Evolutionary conservation across 2,329 filamentous ascomycete species (phyloP), one percentile per base, ranked within the genome.

Genomic region (Fusarium secorum): DNA sequence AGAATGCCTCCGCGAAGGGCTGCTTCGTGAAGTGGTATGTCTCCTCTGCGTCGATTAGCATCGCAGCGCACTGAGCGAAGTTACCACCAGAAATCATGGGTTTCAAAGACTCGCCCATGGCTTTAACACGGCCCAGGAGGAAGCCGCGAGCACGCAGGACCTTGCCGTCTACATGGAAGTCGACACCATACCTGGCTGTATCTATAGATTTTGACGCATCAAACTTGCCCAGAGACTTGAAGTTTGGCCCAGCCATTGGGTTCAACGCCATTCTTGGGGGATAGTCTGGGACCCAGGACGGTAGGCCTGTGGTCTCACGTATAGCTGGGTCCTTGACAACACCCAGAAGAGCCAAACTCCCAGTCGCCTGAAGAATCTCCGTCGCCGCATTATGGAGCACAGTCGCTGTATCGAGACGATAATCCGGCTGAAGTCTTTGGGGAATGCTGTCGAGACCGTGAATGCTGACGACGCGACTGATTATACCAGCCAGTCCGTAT

Each of bases 261-360:
- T 60, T 60, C 4, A 55, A 17, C 15, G 2, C 5, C 17, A 33
- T 28, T 3, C 7, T 28, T 1, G 56, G 49, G 15, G 24, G 32
- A 4, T 41, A 55, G 13, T 55, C 48, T 14, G 49, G 48, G n/a
- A 32, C 24, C 48, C 56, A 60, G 3, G 56, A 60, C 1, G 56
- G 48, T 7, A 55, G 7, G 4, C 4, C 30, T 10, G 9, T 2
- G 3, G 36, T 55, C 7, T 41, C 49, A 11, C 56, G 48, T 24
- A 26, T 24, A 36, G 56, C 36, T 8, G 22, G 36, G 8, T 60
- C 56, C n/a, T 60, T 60, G 11, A 55, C 56, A 8, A 60, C 18
- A 15, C 28, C 48, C 6, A 60, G 18, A 4, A 60, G 20, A n/a
- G 48, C 38, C 15, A 60, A 8, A 22, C 32, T 41, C 10, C 30